A percentile compares a stretch with the other conserved stretches of the same genome.
Conservation (phyloP, 768 basidiomycete species). For the Russula sp. region DNA sequence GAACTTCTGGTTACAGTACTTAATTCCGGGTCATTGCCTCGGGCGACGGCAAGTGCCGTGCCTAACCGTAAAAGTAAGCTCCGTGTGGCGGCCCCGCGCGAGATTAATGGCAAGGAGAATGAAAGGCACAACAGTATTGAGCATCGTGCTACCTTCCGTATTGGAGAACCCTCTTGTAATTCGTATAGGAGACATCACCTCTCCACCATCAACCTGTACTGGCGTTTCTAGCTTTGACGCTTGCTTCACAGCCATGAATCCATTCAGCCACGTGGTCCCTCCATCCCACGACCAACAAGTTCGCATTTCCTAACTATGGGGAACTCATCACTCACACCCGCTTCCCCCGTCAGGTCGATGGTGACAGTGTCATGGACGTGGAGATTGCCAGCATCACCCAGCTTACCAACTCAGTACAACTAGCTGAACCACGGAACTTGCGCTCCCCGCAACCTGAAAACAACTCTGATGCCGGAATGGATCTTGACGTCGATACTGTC, state of each 20-base stretch:
- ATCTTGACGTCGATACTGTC: neutral
- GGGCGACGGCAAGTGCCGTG: neutral
- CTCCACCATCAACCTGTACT: neutral
- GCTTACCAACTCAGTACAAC: neutral
- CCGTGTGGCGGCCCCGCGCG: no score
- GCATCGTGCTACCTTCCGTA: neutral
- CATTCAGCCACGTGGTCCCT: no score
- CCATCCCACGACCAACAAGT: neutral
- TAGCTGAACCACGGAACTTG: neutral
- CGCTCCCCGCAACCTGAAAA: neutral
- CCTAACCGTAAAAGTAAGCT: no score
- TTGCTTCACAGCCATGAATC: neutral
- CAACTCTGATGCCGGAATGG: neutral
- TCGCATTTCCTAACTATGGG: neutral
- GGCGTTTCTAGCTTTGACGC: neutral
- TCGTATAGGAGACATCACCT: neutral
- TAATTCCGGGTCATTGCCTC: no score
- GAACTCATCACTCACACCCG: neutral
- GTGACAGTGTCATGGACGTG: neutral
- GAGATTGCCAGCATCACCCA: neutral
- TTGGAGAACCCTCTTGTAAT: no score
- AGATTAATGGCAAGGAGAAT: no score
- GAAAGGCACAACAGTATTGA: no score
- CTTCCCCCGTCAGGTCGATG: neutral
- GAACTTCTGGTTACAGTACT: no score